A percentile compares a stretch with the other conserved stretches of the same genome.
Conservation (phyloP, 768 basidiomycete species). For the Lactarius sp. region DNA sequence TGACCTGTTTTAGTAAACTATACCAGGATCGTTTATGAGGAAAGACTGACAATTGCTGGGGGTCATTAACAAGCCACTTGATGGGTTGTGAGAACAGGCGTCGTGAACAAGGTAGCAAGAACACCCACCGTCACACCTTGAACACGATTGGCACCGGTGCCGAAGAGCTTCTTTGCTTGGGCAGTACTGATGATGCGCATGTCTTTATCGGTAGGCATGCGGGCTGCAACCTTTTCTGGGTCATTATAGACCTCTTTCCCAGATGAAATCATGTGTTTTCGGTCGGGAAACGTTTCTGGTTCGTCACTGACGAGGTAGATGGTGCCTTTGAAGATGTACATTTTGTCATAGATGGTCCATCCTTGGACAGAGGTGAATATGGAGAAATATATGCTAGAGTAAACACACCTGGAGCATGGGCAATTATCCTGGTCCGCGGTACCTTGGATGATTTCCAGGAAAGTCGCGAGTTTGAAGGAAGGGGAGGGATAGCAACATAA, state of each 20-base stretch:
- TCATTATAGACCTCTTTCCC: slow-evolving; percentile 56
- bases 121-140: slow-evolving; percentile 67
- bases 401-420: slow-evolving; percentile 65
- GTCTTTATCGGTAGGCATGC: slow-evolving; percentile 73
- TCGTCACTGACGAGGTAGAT: slow-evolving; percentile 77
- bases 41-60: slow-evolving; percentile 68
- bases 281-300: slow-evolving; percentile 59
- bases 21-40: not conserved
- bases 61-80: slow-evolving; percentile 80
- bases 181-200: slow-evolving; percentile 68
- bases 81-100: not conserved
- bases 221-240: slow-evolving; percentile 46
- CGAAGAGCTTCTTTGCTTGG: slow-evolving; percentile 66
- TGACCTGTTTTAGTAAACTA: not conserved
- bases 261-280: slow-evolving; percentile 66
- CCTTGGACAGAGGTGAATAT: slow-evolving; percentile 43
- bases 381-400: not conserved
- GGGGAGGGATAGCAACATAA: slow-evolving; percentile 5
- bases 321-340: slow-evolving; percentile 78
- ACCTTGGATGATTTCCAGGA: slow-evolving; percentile 34
- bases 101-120: not conserved
- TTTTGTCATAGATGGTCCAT: slow-evolving; percentile 84
- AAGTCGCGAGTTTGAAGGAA: slow-evolving; percentile 13
- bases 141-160: slow-evolving; percentile 63
- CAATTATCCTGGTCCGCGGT: slow-evolving; percentile 60